Base-by-base conservation (phyloP, 768 basidiomycete genomes). In the Suillus occidentalis region DNA sequence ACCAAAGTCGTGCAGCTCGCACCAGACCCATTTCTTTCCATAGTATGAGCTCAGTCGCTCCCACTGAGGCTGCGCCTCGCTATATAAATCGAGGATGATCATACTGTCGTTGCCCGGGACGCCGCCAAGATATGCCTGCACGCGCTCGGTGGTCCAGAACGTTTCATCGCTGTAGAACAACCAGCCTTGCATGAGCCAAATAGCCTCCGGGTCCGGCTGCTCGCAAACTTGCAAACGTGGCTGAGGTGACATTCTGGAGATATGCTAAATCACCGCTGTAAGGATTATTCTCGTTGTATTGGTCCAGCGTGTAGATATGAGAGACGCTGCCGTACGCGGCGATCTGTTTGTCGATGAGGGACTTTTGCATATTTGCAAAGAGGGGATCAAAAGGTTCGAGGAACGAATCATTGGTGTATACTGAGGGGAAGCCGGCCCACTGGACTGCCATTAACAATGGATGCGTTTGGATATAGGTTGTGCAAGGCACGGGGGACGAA, bases 141-240 rank as follows among this genome's bases (percentile, higher is more conserved):
- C 73, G 60, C 75, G 78, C 2, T 80, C 80, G 40, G 74, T 56
- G 22, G 77, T 80, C 80, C 80, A 81, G 69, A 80, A 81, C 1
- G 72, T 43, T 34, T 72, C 69, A 53, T 69, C 71, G 52, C 70
- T 72, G 65, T 76, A 80, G 70, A 81, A 80, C 60, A 81, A 67
- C 80, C 80, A 81, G 20, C 79, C 80, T 45, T 81, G 80, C 76
- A 81, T 76, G 63, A 81, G 71, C 80, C 80, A 81, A 13, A 76
- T 59, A 8, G 80, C 79, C 43, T 80, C 72, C 3, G 80, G 75
- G 52, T 81, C 80, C 80, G 12, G 78, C 78, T 3, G 74, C 76
- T 4, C 75, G 77, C 36, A 81, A 68, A 63, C 77, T 77, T 5
- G 75, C 71, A 50, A 78, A 75, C 14, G 79, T 80, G 61, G 61